These are phyloP conservation scores for Brassica nigra DNA, from an alignment of 345 rosid genomes.

Conservation along the genomic window DNA sequence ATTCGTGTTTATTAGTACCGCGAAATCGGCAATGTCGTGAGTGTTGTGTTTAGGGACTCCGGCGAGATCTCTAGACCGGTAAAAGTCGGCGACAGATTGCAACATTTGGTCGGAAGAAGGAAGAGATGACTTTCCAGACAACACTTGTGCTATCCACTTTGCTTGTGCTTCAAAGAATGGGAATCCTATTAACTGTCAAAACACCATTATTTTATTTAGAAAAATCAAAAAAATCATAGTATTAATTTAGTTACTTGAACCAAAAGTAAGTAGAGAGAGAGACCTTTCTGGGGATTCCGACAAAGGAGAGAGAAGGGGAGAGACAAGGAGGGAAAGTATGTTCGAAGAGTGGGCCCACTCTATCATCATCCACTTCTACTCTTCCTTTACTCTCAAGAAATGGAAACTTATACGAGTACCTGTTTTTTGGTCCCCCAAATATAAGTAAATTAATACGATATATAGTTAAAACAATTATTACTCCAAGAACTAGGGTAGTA, in stretches of 20 bases:
- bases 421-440: slow-evolving; percentile 23
- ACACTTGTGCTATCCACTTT: slow-evolving; percentile 83
- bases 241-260: not conserved
- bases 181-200: slow-evolving; percentile 76
- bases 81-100: slow-evolving; percentile 62
- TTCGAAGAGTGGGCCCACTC: slow-evolving; percentile 93
- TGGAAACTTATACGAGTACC: slow-evolving; percentile 86
- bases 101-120: slow-evolving; percentile 83
- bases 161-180: slow-evolving; percentile 97
- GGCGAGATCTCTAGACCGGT: slow-evolving; percentile 62
- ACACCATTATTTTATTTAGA: not conserved
- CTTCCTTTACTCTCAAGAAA: slow-evolving; percentile 98
- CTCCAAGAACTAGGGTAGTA: slow-evolving; percentile 18
- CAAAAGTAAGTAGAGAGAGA: not conserved
- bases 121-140: slow-evolving; percentile 69
- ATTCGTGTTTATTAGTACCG: slow-evolving; percentile 42
- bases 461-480: no score
- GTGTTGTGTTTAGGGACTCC: slow-evolving; percentile 75
- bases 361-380: slow-evolving; percentile 77
- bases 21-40: slow-evolving; percentile 72
- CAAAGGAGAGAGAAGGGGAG: slow-evolving; percentile 85
- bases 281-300: slow-evolving; percentile 94
- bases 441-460: not conserved
- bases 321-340: slow-evolving; percentile 95
- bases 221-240: not conserved